Base-by-base conservation (phyloP, 257 asterid genomes). In the Ligustrum vulgare region DNA sequence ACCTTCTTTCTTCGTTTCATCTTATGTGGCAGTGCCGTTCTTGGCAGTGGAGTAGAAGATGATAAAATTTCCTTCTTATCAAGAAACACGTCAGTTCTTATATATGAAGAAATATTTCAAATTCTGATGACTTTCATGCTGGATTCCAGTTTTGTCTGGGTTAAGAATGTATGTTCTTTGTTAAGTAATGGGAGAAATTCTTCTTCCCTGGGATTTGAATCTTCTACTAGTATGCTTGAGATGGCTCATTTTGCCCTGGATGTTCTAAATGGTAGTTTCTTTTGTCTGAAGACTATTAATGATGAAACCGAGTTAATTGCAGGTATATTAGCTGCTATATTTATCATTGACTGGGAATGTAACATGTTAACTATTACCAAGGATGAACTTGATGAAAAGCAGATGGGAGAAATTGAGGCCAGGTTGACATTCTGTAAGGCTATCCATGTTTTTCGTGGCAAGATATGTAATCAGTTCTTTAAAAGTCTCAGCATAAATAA, bases 301-400 rank as follows among this genome's bases (percentile, higher is more conserved):
- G 81, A 85, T 79, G 98, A 91, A 76, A 76, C 65, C 68, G 86
- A 82, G 86, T 67, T 93, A 64, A 80, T 90, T 91, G 85, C 91
- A 63, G 86, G 88, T 70, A 82, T 93, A 39, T 75, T 93, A 79
- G 89, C 96, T 79, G 87, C 91, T 47, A 43, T 90, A 60, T 87
- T 84, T 77, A 74, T 91, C 63, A 89, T 91, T 80, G 91, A 91
- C 77, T 95, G 98, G 98, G 98, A 93, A 83, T 88, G 78, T 82
- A 84, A 83, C 85, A 81, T 89, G 87, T 78, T 72, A 69, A 73
- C 82, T 72, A 80, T 76, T 73, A 82, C 85, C 76, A 75, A 75
- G 70, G 84, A 80, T 77, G 81, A 81, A 70, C 85, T 80, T 81
- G 89, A 81, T 75, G 89, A 72, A 72, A 92, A 87, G 45, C 75